Evolutionary conservation across 345 rosid species (phyloP).

Genomic region (Linum trigynum): DNA sequence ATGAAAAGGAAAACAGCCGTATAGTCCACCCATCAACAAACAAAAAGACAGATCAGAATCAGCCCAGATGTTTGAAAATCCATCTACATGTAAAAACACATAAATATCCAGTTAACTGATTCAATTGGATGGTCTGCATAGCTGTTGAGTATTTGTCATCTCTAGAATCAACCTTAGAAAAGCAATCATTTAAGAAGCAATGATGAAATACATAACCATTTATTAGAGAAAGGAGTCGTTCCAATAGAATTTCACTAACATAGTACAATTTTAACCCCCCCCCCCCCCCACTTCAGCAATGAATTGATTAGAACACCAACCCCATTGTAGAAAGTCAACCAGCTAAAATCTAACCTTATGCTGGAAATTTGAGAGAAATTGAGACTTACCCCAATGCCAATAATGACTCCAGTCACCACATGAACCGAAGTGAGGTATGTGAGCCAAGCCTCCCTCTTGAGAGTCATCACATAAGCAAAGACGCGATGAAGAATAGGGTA

Average conservation of each 20-base stretch:
- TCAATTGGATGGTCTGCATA: too few relatives aligned
- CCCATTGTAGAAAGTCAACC: slow-evolving; percentile 9
- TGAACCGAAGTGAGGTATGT: slow-evolving; percentile 82
- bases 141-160: too few relatives aligned
- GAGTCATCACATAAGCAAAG: too few relatives aligned
- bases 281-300: not conserved
- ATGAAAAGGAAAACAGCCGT: slow-evolving; percentile 46
- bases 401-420: slow-evolving; percentile 17
- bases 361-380: too few relatives aligned
- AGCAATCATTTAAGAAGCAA: not conserved
- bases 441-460: slow-evolving; percentile 34
- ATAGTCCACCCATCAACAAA: slow-evolving; percentile 50
- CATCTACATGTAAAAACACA: not conserved
- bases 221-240: too few relatives aligned
- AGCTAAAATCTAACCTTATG: too few relatives aligned
- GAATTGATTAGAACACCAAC: not conserved
- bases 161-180: too few relatives aligned
- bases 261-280: too few relatives aligned
- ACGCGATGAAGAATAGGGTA: slow-evolving; percentile 97
- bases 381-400: too few relatives aligned
- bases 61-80: not conserved
- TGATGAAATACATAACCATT: not conserved
- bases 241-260: too few relatives aligned
- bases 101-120: not conserved
- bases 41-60: slow-evolving; percentile 1